Percentiles rank a stretch among this genome's conserved stretches.
These are phyloP conservation scores for Sporothrix protearum DNA, from an alignment of 2,329 filamentous ascomycete species.

Conservation along the genomic window DNA sequence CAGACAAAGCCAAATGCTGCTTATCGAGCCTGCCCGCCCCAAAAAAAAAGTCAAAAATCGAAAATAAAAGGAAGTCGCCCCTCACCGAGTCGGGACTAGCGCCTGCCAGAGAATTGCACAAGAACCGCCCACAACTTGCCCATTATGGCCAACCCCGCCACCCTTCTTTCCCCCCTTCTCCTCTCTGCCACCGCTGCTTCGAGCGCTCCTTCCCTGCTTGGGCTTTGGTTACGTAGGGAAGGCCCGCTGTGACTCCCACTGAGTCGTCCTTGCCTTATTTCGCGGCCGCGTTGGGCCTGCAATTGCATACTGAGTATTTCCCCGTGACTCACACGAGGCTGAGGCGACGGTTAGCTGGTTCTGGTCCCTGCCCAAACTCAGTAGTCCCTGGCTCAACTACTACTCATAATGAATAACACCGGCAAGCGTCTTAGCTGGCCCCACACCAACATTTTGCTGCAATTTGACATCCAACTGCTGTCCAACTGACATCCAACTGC, in stretches of 20 bases:
- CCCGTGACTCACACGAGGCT: slow-evolving; percentile 26
- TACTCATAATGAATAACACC: slow-evolving; percentile 24
- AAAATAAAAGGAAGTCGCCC: not conserved
- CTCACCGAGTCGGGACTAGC: slow-evolving; percentile 11
- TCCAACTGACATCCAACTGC: not conserved
- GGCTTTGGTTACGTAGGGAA: not conserved
- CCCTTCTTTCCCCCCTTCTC: not conserved
- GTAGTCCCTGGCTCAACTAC: slow-evolving; percentile 10
- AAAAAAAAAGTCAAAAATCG: not conserved
- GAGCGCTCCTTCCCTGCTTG: not conserved
- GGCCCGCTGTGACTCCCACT: slow-evolving; percentile 17
- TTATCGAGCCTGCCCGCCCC: slow-evolving; percentile 18
- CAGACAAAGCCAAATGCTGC: slow-evolving; percentile 3
- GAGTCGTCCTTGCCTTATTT: not conserved
- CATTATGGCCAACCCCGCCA: slow-evolving; percentile 12
- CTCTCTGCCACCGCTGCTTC: not conserved
- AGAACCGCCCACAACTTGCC: not conserved
- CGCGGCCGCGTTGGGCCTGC: not conserved
- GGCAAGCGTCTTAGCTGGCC: slow-evolving; percentile 3
- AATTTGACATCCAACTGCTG: not conserved
- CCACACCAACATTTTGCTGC: not conserved
- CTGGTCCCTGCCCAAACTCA: not conserved
- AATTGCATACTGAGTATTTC: not conserved
- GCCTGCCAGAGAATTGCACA: not conserved
- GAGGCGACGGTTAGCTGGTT: slow-evolving; percentile 1